phyloP scores from a whole-genome alignment of 2,329 filamentous ascomycete species.

The Alternaria ventricosa region DNA sequence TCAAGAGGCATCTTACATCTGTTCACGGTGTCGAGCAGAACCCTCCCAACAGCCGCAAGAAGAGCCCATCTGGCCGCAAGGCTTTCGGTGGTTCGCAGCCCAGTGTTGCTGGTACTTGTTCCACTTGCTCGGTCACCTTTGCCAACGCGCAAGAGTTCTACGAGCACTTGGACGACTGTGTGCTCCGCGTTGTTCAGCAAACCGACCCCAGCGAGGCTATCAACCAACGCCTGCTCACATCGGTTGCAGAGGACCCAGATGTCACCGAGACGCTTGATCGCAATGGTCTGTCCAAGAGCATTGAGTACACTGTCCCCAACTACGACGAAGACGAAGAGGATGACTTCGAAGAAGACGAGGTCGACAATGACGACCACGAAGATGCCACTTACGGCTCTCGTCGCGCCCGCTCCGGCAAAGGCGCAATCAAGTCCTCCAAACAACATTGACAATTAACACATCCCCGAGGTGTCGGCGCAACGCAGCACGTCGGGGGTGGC shows the following conservation, averaged over 20 bases:
- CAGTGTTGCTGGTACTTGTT: conserved; percentile 80
- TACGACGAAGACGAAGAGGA: conserved; percentile 61
- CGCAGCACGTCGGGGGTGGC: conserved; percentile 45
- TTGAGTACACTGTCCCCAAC: conserved; percentile 51
- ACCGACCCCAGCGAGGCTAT: conserved; percentile 52
- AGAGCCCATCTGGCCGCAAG: conserved; percentile 65
- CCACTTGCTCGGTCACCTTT: conserved; percentile 86
- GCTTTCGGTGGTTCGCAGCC: conserved; percentile 70
- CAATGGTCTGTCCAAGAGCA: conserved; percentile 51
- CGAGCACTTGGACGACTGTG: conserved; percentile 83
- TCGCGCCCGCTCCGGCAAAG: conserved; percentile 56
- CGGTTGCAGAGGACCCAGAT: conserved; percentile 49
- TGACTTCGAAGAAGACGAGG: conserved; percentile 59
- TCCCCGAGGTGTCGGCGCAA: conserved; percentile 55
- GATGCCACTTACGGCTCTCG: conserved; percentile 61
- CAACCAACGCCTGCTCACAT: conserved; percentile 51
- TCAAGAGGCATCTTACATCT: conserved; percentile 90
- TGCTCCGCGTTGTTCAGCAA: conserved; percentile 65
- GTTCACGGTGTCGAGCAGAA: conserved; percentile 94
- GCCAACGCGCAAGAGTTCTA: conserved; percentile 93
- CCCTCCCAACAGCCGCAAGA: conserved; percentile 88
- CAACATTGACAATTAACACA: conserved; percentile 60
- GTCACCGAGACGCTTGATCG: conserved; percentile 50
- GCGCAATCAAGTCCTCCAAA: conserved; percentile 57
- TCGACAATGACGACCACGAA: conserved; percentile 60